Conservation (phyloP, 257 asterid species). For the Primulina eburnea region DNA sequence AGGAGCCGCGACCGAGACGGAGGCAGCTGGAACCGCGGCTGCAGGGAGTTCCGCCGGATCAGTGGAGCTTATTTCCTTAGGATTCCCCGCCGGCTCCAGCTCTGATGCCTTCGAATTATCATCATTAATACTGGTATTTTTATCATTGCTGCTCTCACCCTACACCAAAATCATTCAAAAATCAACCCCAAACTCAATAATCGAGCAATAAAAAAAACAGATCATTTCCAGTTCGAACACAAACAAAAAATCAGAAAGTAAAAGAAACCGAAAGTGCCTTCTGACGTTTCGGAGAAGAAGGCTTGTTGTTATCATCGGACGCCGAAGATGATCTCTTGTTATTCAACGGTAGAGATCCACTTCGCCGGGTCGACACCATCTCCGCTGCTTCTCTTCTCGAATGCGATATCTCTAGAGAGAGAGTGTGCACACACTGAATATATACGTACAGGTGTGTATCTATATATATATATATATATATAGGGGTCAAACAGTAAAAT, state of each 20-base stretch:
- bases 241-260: background rate
- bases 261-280: slow-evolving; percentile 44
- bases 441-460: background rate
- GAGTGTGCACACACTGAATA: slow-evolving; percentile 9
- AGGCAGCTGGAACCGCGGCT: slow-evolving; percentile 24
- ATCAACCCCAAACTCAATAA: background rate
- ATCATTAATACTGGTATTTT: slow-evolving; percentile 13
- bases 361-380: slow-evolving; percentile 93
- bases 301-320: slow-evolving; percentile 51
- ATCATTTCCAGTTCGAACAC: background rate
- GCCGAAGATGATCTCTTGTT: slow-evolving; percentile 73
- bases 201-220: background rate
- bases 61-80: slow-evolving; percentile 57
- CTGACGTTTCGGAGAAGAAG: slow-evolving; percentile 76
- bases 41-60: slow-evolving; percentile 54
- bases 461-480: background rate
- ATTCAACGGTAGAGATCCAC: slow-evolving; percentile 85
- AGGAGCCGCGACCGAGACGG: slow-evolving; percentile 28
- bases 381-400: slow-evolving; percentile 27
- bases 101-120: slow-evolving; percentile 45
- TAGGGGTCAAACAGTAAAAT: slow-evolving; percentile 23
- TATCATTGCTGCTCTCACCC: slow-evolving; percentile 45
- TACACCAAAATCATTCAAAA: slow-evolving; percentile 15
- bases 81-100: slow-evolving; percentile 48
- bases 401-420: slow-evolving; percentile 22